Conservation (phyloP, 2,329 filamentous ascomycete species). For the Sclerotinia borealis region DNA sequence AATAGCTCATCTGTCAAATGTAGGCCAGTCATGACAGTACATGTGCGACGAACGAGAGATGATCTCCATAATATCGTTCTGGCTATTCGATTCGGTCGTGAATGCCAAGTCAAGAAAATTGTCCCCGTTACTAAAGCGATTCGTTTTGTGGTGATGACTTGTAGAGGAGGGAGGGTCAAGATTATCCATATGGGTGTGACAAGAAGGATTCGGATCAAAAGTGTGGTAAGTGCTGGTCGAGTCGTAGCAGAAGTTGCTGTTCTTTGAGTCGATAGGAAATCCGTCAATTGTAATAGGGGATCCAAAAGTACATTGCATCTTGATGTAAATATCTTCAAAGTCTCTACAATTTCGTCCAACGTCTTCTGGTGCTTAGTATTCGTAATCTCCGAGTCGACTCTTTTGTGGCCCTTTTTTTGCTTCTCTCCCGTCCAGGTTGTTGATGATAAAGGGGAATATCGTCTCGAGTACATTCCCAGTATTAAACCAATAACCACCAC, state of each 20-base stretch:
- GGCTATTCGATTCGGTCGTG: slow-evolving; percentile 75
- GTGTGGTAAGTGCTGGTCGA: slow-evolving; percentile 76
- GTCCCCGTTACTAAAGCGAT: slow-evolving; percentile 84
- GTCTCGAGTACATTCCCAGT: slow-evolving; percentile 82
- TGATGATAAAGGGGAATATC: slow-evolving; percentile 85
- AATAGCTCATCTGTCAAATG: slow-evolving; percentile 53
- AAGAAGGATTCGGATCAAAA: slow-evolving; percentile 83
- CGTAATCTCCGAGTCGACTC: slow-evolving; percentile 46
- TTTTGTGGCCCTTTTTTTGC: slow-evolving; percentile 47
- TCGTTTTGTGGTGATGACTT: slow-evolving; percentile 79
- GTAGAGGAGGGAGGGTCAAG: slow-evolving; percentile 74
- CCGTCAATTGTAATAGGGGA: slow-evolving; percentile 79
- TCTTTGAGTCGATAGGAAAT: slow-evolving; percentile 86
- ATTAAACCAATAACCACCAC: slow-evolving; percentile 76
- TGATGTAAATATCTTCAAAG: slow-evolving; percentile 80
- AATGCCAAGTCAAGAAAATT: slow-evolving; percentile 84
- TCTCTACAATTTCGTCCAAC: slow-evolving; percentile 94
- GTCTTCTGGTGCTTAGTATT: slow-evolving; percentile 83
- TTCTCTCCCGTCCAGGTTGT: slow-evolving; percentile 66
- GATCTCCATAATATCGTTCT: slow-evolving; percentile 90
- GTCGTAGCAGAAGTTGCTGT: slow-evolving; percentile 90
- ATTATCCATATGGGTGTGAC: slow-evolving; percentile 84
- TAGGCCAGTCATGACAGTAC: slow-evolving; percentile 72
- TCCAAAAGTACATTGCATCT: slow-evolving; percentile 90
- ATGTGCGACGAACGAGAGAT: slow-evolving; percentile 61